A percentile compares a stretch with the other conserved stretches of the same genome.
Conservation (phyloP, 768 basidiomycete genomes). For the Boletus huronensis region DNA sequence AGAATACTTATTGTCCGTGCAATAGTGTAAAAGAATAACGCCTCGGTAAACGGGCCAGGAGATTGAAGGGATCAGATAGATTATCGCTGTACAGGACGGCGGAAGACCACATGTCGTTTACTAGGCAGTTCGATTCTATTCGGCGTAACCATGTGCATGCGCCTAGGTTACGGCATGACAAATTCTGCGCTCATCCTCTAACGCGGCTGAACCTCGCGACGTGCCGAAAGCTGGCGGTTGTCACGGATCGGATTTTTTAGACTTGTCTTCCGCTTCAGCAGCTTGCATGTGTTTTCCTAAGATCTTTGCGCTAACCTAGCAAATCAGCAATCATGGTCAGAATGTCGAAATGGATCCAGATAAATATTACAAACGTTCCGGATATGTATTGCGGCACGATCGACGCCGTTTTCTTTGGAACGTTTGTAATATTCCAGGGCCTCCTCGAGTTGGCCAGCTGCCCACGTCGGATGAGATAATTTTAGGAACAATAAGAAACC, state of each 20-base stretch:
- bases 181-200: constrained; percentile 8
- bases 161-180: constrained; percentile 15
- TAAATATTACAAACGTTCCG: constrained; percentile 58
- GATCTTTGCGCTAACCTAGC: constrained; percentile 78
- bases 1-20: constrained; percentile 19
- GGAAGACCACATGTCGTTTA: constrained; percentile 9
- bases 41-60: constrained; percentile 24
- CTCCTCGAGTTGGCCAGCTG: constrained; percentile 78
- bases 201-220: constrained; percentile 3
- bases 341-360: constrained; percentile 16
- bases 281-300: constrained; percentile 55
- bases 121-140: constrained; percentile 9
- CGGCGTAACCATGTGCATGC: constrained; percentile 7
- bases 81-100: constrained; percentile 10
- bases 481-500: constrained; percentile 35
- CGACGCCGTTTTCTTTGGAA: constrained; percentile 73
- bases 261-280: constrained; percentile 28
- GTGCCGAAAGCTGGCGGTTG: constrained; percentile 2
- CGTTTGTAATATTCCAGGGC: constrained; percentile 79
- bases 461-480: constrained; percentile 26
- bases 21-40: constrained; percentile 17
- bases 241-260: constrained; percentile 30
- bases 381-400: constrained; percentile 78
- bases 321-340: constrained; percentile 14
- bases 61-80: constrained; percentile 27